Evolutionary conservation across 805 yeast genomes (phyloP), one percentile per base, ranked within the genome.

Genomic region (Wickerhamomyces bovis): DNA sequence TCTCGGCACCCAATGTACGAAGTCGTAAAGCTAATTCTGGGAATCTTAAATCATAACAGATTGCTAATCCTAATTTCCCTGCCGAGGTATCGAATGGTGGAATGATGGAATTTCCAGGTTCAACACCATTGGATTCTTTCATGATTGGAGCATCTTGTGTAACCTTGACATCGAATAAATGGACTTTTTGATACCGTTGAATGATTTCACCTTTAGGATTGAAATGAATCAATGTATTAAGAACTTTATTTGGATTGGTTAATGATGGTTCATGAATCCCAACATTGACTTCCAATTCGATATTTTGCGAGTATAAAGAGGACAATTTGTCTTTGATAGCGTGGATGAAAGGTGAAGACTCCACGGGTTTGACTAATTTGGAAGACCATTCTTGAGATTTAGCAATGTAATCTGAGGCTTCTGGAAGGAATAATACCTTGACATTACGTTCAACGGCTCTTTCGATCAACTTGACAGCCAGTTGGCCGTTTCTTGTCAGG

Each of bases 391-490:
- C 44, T 78, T 51, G 49, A 1, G 62, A 56, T 21, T 55, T 71
- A 6, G 96, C 83, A 36, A 92, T 73, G 62, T 89, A 92, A 62
- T 92, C 98, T 5, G 94, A 76, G 0, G 98, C 98, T 63, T 92
- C 99, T 2, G 98, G 98, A 40, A 92, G 74, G 59, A 94, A 89
- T 6, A 94, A 69, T 3, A 88, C 79, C 51, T 75, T 71, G 13
- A 85, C 89, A 4, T 83, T 76, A 15, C 72, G 61, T 2, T 65
- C 66, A 0, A 84, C 75, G 0, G 98, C 96, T 44, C 71, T 65
- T n/a, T 67, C 61, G 16, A 92, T 80, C 33, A 90, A 69, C 26
- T 69, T 69, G 12, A 76, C 72, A 0, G 83, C 95, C 1, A 72
- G 66, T 9, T 67, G 55, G 6, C 87, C 81, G 54, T 92, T 92